Evolutionary conservation across 208 protist genomes (phyloP).

Genomic region (Trypanosoma scelopori): DNA sequence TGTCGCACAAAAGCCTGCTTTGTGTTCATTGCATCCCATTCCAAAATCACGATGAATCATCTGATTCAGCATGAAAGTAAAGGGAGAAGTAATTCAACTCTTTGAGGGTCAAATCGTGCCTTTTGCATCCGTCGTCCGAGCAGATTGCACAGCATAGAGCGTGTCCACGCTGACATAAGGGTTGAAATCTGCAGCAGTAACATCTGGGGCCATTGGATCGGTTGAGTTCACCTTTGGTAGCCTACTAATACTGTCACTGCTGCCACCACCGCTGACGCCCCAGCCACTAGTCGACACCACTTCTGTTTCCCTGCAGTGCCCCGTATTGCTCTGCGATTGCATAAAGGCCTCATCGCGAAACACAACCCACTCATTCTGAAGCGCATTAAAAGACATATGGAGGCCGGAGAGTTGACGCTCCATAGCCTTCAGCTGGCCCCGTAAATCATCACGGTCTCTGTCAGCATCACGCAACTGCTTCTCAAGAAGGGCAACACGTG

Average conservation of each 20-base stretch:
- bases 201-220: background rate
- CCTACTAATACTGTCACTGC: background rate
- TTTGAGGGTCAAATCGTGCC: too few species aligned
- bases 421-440: background rate
- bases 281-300: background rate
- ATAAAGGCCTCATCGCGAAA: background rate
- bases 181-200: too few species aligned
- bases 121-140: background rate
- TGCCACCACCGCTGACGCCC: background rate
- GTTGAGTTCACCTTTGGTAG: constrained; percentile 4
- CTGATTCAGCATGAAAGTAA: too few species aligned
- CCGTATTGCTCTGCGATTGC: background rate
- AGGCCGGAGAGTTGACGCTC: constrained; percentile 5
- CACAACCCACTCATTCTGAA: constrained; percentile 3
- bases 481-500: constrained; percentile 15
- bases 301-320: background rate
- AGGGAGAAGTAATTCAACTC: too few species aligned
- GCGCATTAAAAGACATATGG: background rate
- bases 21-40: too few species aligned
- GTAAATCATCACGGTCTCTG: constrained; percentile 4
- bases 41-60: too few species aligned
- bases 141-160: background rate
- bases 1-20: too few species aligned
- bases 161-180: background rate
- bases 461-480: constrained; percentile 11